Conservation (phyloP, 1,284 basidiomycete genomes). For the Porogramme epimiltina region DNA sequence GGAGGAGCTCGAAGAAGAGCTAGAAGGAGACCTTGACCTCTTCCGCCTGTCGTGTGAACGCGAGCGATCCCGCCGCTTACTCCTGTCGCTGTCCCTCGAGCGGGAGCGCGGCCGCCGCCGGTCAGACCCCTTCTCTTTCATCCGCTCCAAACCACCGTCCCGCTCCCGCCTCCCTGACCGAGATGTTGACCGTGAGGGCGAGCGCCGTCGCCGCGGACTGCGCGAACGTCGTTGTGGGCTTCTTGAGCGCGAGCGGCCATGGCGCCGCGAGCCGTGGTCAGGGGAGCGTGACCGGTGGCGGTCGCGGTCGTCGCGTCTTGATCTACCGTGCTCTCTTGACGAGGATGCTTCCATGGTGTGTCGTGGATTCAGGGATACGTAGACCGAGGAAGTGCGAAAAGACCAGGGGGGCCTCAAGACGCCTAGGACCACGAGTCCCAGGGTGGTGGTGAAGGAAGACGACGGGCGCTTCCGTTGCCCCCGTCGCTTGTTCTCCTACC, state of each 20-base stretch:
- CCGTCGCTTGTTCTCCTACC: too few species aligned
- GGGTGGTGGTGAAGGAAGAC: too few species aligned
- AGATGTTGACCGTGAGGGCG: conserved; percentile 1
- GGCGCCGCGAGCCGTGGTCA: conserved; percentile 5
- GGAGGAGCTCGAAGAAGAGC: conserved; percentile 30
- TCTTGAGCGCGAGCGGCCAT: conserved; percentile 13
- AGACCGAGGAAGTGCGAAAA: too few species aligned
- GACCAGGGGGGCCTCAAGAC: too few species aligned
- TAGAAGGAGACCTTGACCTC: conserved; percentile 34
- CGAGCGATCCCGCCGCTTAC: conserved; percentile 20
- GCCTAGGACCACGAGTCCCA: too few species aligned
- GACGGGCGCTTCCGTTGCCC: too few species aligned
- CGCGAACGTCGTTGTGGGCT: conserved; percentile 12
- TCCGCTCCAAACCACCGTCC: neutral
- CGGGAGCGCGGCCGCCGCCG: conserved; percentile 30
- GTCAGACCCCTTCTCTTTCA: conserved; percentile 11
- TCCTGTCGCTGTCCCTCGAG: conserved; percentile 21
- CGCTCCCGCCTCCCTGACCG: conserved; percentile 6
- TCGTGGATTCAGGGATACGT: too few species aligned
- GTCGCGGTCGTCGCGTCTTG: conserved; percentile 12
- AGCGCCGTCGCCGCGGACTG: conserved; percentile 1
- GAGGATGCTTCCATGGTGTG: neutral
- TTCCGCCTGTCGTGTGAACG: conserved; percentile 31
- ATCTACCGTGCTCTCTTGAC: conserved; percentile 5
- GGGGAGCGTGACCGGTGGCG: conserved; percentile 12